Base-by-base conservation (phyloP, 2,329 filamentous ascomycete genomes). In the Mycogone perniciosa region DNA sequence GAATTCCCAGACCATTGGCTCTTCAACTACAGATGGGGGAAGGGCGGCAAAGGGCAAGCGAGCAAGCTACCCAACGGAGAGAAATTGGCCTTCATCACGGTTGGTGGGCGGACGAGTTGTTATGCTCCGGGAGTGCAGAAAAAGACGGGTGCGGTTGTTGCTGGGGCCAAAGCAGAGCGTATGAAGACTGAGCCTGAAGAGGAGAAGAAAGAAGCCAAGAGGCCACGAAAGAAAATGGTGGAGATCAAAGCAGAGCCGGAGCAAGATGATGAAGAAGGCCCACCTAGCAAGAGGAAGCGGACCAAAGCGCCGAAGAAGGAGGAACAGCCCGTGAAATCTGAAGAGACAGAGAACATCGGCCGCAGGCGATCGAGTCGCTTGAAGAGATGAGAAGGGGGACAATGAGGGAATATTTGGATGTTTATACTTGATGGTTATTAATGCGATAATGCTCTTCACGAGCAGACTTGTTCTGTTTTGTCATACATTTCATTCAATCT, bases 21-120 rank as follows among this genome's bases (percentile, higher is more conserved):
- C 8, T 95, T 95, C 74, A 85, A 87, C 55, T 77, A 95, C 64
- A 81, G 90, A 29, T 97, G 93, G 93, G 82, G 84, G 9, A 96
- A 96, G 63, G 89, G 89, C 63, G 90, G 87, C 62, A 95, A 92
- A 63, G 79, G 78, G 31, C 76, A 81, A 1, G 69, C 77, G 1
- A 80, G 79, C 4, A 79, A 77, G 44, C 70, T 97, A 30, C 92
- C 92, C 0, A 95, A 82, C 57, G 93, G 93, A 0, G 85, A 90
- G 56, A 90, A 86, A 67, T 84, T 97, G 42, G 82, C 84, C 0
- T 93, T 92, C 62, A 70, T 97, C 44, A 96, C 86, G 0, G 92
- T 97, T 0, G 92, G 92, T 0, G 91, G 92, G 2, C 76, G 93
- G 42, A 97, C 93, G 4, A 96, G 89, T 62, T 95, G 91, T 44